A percentile compares a stretch with the other conserved stretches of the same genome.
These are phyloP conservation scores for Entomortierella beljakovae DNA, from an alignment of 192 early-diverging fungal species.

Conservation along the genomic window DNA sequence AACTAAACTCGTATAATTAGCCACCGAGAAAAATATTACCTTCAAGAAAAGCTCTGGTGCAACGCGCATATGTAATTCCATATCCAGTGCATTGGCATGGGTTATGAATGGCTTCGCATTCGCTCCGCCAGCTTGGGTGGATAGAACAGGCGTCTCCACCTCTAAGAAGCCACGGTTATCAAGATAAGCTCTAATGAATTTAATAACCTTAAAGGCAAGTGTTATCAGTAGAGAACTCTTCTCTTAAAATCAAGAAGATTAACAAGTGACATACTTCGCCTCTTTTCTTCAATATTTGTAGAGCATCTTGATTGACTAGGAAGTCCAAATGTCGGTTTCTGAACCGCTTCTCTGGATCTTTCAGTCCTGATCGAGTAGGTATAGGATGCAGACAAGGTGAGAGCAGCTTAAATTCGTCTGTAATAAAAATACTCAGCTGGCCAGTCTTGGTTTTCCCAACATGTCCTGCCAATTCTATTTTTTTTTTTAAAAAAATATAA, in stretches of 20 bases:
- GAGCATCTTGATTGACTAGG: slow-evolving; percentile 70
- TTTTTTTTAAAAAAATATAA: not conserved
- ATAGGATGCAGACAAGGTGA: slow-evolving; percentile 78
- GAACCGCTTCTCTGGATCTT: slow-evolving; percentile 77
- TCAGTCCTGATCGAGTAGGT: slow-evolving; percentile 68
- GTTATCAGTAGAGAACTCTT: not conserved
- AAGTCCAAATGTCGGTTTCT: slow-evolving; percentile 81
- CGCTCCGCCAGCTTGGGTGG: slow-evolving; percentile 80
- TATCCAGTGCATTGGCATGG: slow-evolving; percentile 70
- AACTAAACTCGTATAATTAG: not conserved
- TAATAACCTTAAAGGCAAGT: slow-evolving; percentile 57
- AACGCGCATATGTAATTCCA: slow-evolving; percentile 80
- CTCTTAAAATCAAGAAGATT: too few relatives aligned
- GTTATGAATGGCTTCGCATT: slow-evolving; percentile 85
- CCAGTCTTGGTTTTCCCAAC: slow-evolving; percentile 78
- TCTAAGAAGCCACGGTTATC: slow-evolving; percentile 78
- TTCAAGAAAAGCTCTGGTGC: slow-evolving; percentile 91
- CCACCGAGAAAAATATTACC: slow-evolving; percentile 29
- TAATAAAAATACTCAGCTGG: slow-evolving; percentile 76
- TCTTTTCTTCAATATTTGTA: slow-evolving; percentile 66
- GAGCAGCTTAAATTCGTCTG: slow-evolving; percentile 60
- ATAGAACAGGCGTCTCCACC: slow-evolving; percentile 88
- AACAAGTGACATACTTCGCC: slow-evolving; percentile 48
- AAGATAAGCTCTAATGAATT: slow-evolving; percentile 73
- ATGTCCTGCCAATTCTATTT: slow-evolving; percentile 63